Percentiles rank a stretch among this genome's conserved stretches.
phyloP scores from a whole-genome alignment of 768 basidiomycete genomes.

The Tricholoma flavovirens region DNA sequence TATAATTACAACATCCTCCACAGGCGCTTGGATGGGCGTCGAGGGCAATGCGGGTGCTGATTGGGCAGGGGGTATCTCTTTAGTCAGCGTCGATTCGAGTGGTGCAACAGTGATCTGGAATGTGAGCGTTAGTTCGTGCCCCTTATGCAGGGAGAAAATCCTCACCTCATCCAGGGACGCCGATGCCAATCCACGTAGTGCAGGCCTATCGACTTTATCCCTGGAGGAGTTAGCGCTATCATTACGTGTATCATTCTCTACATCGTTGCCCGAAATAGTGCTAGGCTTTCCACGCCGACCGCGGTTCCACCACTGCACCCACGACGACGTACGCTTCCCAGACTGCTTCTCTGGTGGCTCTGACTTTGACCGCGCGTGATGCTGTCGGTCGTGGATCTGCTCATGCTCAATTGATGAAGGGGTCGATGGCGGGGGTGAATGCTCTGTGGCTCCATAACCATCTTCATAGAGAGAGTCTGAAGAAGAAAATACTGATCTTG shows the following conservation, averaged over 20 bases:
- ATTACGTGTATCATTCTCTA: slow-evolving; percentile 2
- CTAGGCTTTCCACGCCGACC: slow-evolving; percentile 34
- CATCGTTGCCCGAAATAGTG: slow-evolving; percentile 12
- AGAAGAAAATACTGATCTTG: slow-evolving; percentile 23
- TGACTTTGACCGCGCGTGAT: slow-evolving; percentile 30
- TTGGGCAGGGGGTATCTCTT: slow-evolving; percentile 19
- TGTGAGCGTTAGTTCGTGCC: background rate
- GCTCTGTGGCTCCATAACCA: slow-evolving; percentile 22
- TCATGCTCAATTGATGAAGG: slow-evolving; percentile 16
- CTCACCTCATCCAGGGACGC: slow-evolving; percentile 20
- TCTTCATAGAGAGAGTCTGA: slow-evolving; percentile 29
- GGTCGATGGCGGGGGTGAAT: slow-evolving; percentile 19
- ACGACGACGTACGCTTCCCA: slow-evolving; percentile 54
- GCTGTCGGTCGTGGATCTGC: slow-evolving; percentile 17
- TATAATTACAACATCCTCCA: slow-evolving; percentile 8
- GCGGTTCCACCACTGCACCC: slow-evolving; percentile 82
- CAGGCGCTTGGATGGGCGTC: slow-evolving; percentile 36
- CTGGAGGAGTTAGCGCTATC: background rate
- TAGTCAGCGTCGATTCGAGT: slow-evolving; percentile 5
- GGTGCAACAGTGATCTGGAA: background rate
- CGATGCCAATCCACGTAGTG: slow-evolving; percentile 21
- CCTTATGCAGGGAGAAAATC: background rate
- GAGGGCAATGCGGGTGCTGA: slow-evolving; percentile 44
- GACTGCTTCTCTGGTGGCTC: slow-evolving; percentile 31
- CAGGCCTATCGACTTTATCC: slow-evolving; percentile 7